These are phyloP conservation scores for Tricholoma sp. DNA, from an alignment of 768 basidiomycete genomes.

Conservation along the genomic window DNA sequence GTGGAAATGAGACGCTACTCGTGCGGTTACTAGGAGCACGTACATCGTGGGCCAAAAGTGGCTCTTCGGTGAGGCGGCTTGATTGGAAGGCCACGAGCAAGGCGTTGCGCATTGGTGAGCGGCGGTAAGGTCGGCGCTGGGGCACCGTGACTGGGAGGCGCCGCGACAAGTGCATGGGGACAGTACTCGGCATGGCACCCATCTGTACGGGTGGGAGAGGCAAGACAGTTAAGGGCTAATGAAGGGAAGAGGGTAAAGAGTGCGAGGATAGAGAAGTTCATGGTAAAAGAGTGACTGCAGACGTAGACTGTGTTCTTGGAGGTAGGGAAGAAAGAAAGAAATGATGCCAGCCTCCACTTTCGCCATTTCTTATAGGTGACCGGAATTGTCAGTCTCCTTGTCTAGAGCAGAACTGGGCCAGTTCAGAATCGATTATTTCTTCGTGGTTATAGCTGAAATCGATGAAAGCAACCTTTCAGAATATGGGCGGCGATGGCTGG, in stretches of 20 bases:
- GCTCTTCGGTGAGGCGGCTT: slow-evolving; percentile 13
- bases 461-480: no score
- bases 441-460: no score
- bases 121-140: neutral
- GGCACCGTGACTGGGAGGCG: neutral
- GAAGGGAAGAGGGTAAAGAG: neutral
- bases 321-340: neutral
- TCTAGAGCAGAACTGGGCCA: neutral
- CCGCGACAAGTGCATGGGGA: neutral
- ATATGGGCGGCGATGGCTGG: no score
- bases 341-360: neutral
- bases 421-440: no score
- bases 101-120: slow-evolving; percentile 21
- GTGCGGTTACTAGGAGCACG: neutral
- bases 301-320: neutral
- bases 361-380: neutral
- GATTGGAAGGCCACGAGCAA: slow-evolving; percentile 23
- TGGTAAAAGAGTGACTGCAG: neutral
- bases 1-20: neutral
- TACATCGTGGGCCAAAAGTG: neutral
- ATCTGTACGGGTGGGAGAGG: neutral
- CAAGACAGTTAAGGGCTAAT: neutral
- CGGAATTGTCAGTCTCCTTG: neutral
- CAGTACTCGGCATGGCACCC: neutral
- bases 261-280: neutral